These are phyloP conservation scores for Ophiostoma himal-ulmi DNA, from an alignment of 2,329 filamentous ascomycete species.

Conservation along the genomic window DNA sequence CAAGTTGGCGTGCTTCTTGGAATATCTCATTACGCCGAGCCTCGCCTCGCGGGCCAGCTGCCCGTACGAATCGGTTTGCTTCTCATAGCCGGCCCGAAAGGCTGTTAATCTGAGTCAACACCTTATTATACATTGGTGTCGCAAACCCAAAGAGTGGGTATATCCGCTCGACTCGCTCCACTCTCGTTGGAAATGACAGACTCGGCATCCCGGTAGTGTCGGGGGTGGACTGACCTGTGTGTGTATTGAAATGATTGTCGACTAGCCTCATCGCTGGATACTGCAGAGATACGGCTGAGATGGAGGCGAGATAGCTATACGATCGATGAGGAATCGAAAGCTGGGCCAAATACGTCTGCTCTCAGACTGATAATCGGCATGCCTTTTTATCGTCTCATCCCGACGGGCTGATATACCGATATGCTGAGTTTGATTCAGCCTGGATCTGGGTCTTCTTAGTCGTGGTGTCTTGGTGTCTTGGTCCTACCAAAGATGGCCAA, in stretches of 20 bases:
- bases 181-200: neutral
- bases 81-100: neutral
- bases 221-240: neutral
- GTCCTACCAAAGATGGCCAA: neutral
- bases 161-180: neutral
- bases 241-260: neutral
- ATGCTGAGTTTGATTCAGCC: neutral
- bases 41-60: neutral
- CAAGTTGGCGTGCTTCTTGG: neutral
- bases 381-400: neutral
- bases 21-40: neutral
- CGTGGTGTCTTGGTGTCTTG: no score
- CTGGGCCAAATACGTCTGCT: neutral
- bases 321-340: neutral
- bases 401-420: neutral
- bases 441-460: neutral
- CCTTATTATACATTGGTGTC: neutral
- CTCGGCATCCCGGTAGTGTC: neutral
- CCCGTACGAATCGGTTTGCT: neutral
- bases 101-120: neutral
- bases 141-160: neutral
- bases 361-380: neutral
- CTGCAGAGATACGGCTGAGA: neutral
- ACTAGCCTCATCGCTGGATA: neutral
- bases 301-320: neutral